Base-by-base conservation (phyloP, 2,329 filamentous ascomycete genomes). In the Cytospora chrysosperma region DNA sequence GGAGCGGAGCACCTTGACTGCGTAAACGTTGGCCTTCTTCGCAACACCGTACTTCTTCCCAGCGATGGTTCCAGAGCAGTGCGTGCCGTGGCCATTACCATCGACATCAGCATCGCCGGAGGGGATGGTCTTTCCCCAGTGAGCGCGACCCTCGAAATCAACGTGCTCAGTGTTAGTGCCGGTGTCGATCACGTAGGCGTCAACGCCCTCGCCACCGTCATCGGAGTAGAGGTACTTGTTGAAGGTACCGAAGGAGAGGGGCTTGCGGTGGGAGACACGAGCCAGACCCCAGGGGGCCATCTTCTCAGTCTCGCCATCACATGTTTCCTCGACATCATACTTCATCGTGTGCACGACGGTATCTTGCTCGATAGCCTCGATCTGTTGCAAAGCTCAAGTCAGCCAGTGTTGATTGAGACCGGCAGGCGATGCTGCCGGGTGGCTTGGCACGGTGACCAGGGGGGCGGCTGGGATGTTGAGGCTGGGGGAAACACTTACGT, bases 31-130 rank as follows among this genome's bases (percentile, higher is more conserved):
- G 75, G 96, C 95, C 87, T 98, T 97, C 89, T 99, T 99, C 77
- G 95, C 94, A 68, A 99, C 95, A 86, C 95, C 95, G 76, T 97
- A 99, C 84, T 97, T 97, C 88, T 95, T 96, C 76, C 96, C 95
- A 69, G 91, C 95, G 73, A 99, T 89, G 67, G 96, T 99, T 72
- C 95, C 95, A 68, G 95, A 98, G 88, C 95, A 99, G 85, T 99
- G 95, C 73, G 95, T 99, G 73, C 95, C 95, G 83, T 99, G 95
- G 67, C 95, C 95, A 73, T 99, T 99, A 77, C 95, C 95, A 80
- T 99, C 95, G 71, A 86, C 84, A 75, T 99, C 95, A 57, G 85
- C 88, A 75, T 99, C 93, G 67, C 88, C 88, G 55, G 77, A 70
- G 67, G 96, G 96, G 72, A 99, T 93, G 70, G 95, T 99, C 87